Conservation (phyloP, 345 rosid species). For the Zanthoxylum bungeanum region DNA sequence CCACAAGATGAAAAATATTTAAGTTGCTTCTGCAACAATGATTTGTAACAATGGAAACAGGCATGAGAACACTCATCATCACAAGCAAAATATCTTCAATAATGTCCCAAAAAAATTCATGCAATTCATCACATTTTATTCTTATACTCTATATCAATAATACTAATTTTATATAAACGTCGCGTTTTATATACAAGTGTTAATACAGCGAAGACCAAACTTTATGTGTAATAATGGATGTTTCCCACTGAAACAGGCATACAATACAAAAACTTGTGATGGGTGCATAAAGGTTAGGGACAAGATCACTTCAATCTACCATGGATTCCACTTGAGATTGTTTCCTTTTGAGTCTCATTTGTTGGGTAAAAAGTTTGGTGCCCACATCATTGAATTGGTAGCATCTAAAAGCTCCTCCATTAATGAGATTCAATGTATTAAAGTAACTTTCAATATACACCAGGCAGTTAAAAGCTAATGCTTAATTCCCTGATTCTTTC, state of each 20-base stretch:
- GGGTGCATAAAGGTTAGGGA: slow-evolving; percentile 13
- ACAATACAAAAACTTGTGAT: slow-evolving; percentile 21
- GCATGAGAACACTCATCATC: too few relatives aligned
- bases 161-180: background rate
- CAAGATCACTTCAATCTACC: slow-evolving; percentile 22
- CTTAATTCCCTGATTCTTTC: background rate
- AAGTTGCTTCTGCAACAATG: slow-evolving; percentile 2
- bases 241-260: slow-evolving; percentile 22
- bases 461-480: background rate
- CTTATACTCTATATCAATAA: too few relatives aligned
- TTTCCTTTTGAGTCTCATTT: slow-evolving; percentile 4
- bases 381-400: background rate
- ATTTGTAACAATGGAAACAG: too few relatives aligned
- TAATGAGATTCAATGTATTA: too few relatives aligned
- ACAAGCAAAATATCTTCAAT: background rate
- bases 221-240: slow-evolving; percentile 23
- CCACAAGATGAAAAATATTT: background rate
- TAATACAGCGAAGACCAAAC: background rate
- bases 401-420: too few relatives aligned
- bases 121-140: too few relatives aligned
- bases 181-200: background rate
- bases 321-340: slow-evolving; percentile 24
- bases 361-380: background rate
- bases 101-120: background rate
- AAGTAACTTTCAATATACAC: background rate